phyloP scores from a whole-genome alignment of 192 early-diverging fungal genomes.

The Chytriomyces sp. region DNA sequence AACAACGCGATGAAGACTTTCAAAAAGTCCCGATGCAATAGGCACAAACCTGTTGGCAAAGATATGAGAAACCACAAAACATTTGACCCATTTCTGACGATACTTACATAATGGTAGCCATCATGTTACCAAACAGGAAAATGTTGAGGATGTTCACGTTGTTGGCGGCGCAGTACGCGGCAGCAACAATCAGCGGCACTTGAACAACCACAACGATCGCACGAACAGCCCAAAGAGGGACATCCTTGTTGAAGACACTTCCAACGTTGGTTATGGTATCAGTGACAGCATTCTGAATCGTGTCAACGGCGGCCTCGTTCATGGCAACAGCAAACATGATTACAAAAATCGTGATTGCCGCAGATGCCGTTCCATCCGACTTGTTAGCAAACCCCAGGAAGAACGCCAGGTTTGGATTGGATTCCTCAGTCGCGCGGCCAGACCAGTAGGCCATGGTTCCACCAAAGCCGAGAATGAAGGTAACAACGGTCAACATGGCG shows the following conservation, averaged over 20 bases:
- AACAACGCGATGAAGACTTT: constrained; percentile 38
- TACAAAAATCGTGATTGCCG: constrained; percentile 42
- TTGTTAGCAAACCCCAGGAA: constrained; percentile 35
- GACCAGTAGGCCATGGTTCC: constrained; percentile 37
- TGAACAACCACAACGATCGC: constrained; percentile 1
- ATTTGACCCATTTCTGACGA: no score
- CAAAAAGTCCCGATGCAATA: constrained; percentile 40
- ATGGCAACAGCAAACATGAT: constrained; percentile 49
- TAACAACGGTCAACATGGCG: constrained; percentile 33
- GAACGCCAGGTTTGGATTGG: constrained; percentile 38
- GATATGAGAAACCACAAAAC: no score
- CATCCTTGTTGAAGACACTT: constrained; percentile 21
- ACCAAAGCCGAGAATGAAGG: constrained; percentile 37
- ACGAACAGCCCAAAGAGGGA: constrained; percentile 5
- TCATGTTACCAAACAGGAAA: constrained; percentile 47
- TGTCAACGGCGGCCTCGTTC: constrained; percentile 56
- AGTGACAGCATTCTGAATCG: constrained; percentile 49
- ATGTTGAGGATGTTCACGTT: constrained; percentile 20
- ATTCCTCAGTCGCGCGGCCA: constrained; percentile 27
- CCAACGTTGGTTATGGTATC: constrained; percentile 42
- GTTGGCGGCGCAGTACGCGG: constrained; percentile 8
- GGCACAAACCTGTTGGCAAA: constrained; percentile 28
- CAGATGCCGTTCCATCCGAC: constrained; percentile 23
- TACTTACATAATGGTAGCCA: constrained; percentile 32
- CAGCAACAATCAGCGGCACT: constrained; percentile 4